These are phyloP conservation scores for Hypoxylon sp. DNA, from an alignment of 2,329 filamentous ascomycete genomes.

Conservation along the genomic window DNA sequence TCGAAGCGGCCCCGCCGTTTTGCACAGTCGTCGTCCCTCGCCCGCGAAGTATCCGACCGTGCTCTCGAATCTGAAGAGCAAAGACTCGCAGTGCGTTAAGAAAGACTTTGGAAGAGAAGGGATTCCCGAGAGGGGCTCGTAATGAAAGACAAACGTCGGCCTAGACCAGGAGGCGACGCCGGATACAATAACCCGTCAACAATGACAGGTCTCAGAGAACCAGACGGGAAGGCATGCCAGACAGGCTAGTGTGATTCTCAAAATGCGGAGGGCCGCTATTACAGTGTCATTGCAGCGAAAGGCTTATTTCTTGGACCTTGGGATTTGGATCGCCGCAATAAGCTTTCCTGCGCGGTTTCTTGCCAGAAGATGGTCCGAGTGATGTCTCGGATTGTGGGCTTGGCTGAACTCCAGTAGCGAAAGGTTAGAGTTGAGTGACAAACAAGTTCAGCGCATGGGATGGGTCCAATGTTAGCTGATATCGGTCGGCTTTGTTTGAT, in stretches of 20 bases:
- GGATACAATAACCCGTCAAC: slow-evolving; percentile 31
- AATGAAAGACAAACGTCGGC: slow-evolving; percentile 43
- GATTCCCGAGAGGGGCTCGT: slow-evolving; percentile 26
- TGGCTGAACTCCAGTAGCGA: slow-evolving; percentile 21
- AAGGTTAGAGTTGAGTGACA: slow-evolving; percentile 25
- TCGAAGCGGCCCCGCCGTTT: slow-evolving; percentile 57
- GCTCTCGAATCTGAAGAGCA: slow-evolving; percentile 48
- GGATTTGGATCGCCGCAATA: slow-evolving; percentile 24
- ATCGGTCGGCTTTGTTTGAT: slow-evolving; percentile 43
- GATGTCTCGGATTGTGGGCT: slow-evolving; percentile 27
- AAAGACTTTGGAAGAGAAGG: slow-evolving; percentile 31
- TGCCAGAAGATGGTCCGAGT: slow-evolving; percentile 23
- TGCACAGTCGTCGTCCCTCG: slow-evolving; percentile 62
- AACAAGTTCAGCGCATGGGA: slow-evolving; percentile 16
- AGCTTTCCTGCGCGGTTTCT: slow-evolving; percentile 24
- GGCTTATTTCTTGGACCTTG: slow-evolving; percentile 19
- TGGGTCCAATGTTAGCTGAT: slow-evolving; percentile 31
- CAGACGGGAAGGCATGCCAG: slow-evolving; percentile 42
- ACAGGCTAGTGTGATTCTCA: slow-evolving; percentile 33
- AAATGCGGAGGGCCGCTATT: slow-evolving; percentile 40
- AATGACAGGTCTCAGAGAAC: slow-evolving; percentile 39
- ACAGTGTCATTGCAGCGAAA: slow-evolving; percentile 41
- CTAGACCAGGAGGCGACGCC: slow-evolving; percentile 35
- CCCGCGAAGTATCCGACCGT: slow-evolving; percentile 64
- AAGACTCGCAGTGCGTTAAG: slow-evolving; percentile 33